phyloP scores from a whole-genome alignment of 495 filamentous ascomycete genomes.

The Hyaloscypha variabilis region DNA sequence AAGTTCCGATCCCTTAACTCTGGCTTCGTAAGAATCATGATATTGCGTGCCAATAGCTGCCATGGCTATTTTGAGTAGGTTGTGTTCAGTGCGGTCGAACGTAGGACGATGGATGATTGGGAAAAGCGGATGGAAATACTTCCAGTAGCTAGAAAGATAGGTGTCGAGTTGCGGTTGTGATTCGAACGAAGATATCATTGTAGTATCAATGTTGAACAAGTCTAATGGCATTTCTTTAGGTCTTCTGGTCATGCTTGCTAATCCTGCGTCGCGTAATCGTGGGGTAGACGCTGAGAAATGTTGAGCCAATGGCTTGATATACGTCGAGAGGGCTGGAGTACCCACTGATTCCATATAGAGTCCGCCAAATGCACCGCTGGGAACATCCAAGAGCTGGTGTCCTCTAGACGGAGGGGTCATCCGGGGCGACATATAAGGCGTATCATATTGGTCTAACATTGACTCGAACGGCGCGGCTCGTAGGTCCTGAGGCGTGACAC shows the following conservation, averaged over 20 bases:
- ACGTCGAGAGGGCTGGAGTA: conserved; percentile 32
- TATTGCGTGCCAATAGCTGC: conserved; percentile 33
- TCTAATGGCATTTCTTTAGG: conserved; percentile 4
- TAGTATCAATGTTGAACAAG: not conserved
- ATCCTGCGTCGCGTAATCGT: conserved; percentile 19
- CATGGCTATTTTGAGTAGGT: conserved; percentile 28
- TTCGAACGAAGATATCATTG: not conserved
- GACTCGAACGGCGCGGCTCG: conserved; percentile 24
- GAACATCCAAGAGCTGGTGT: conserved; percentile 26
- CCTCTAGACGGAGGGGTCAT: conserved; percentile 20
- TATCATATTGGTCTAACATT: conserved; percentile 26
- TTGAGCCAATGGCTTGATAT: conserved; percentile 31
- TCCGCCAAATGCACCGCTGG: conserved; percentile 19
- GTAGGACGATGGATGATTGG: conserved; percentile 32
- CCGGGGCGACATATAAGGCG: conserved; percentile 22
- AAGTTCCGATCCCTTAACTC: conserved; percentile 26
- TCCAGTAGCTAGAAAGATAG: conserved; percentile 30
- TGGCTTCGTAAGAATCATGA: conserved; percentile 26
- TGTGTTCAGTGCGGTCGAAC: conserved; percentile 18
- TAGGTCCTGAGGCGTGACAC: conserved; percentile 22
- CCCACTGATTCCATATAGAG: conserved; percentile 34
- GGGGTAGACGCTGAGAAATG: conserved; percentile 27
- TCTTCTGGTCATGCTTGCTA: conserved; percentile 17
- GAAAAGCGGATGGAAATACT: conserved; percentile 23
- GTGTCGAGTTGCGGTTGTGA: conserved; percentile 22